phyloP scores from a whole-genome alignment of 1,284 basidiomycete genomes.

The Fomitiporia mediterranea region DNA sequence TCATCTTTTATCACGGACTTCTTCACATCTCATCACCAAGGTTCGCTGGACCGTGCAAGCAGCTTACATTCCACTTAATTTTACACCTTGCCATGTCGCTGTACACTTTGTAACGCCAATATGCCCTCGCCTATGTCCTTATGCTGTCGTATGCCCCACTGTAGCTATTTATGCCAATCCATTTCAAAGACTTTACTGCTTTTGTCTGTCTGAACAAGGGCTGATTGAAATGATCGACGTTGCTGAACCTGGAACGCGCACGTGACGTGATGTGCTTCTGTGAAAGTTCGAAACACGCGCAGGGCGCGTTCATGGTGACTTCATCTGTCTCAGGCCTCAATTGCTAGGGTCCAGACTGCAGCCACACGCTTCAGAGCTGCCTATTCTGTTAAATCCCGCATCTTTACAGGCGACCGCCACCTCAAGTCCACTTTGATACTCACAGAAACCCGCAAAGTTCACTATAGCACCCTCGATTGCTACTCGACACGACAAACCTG shows the following conservation, averaged over 20 bases:
- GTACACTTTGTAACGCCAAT: neutral
- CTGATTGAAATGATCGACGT: neutral
- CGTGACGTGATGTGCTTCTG: neutral
- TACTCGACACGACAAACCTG: neutral
- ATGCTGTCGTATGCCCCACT: slow-evolving; percentile 8
- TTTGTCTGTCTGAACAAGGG: neutral
- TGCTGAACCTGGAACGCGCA: neutral
- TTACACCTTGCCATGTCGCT: neutral
- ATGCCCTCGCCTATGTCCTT: slow-evolving; percentile 10
- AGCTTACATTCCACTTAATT: neutral
- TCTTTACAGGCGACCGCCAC: neutral
- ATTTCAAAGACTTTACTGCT: neutral
- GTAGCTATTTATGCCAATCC: slow-evolving; percentile 1
- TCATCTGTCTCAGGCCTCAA: no score
- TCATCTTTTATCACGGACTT: neutral
- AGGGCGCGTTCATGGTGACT: neutral
- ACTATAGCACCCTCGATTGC: no score
- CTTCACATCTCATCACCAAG: neutral
- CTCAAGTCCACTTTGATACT: no score
- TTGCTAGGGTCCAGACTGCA: slow-evolving; percentile 6
- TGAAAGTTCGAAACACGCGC: slow-evolving; percentile 6
- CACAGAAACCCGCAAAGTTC: no score
- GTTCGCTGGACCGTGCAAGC: neutral
- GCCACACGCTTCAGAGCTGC: neutral
- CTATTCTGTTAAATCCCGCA: neutral